Conservation (phyloP, 2,329 filamentous ascomycete genomes). For the Acarospora socialis region DNA sequence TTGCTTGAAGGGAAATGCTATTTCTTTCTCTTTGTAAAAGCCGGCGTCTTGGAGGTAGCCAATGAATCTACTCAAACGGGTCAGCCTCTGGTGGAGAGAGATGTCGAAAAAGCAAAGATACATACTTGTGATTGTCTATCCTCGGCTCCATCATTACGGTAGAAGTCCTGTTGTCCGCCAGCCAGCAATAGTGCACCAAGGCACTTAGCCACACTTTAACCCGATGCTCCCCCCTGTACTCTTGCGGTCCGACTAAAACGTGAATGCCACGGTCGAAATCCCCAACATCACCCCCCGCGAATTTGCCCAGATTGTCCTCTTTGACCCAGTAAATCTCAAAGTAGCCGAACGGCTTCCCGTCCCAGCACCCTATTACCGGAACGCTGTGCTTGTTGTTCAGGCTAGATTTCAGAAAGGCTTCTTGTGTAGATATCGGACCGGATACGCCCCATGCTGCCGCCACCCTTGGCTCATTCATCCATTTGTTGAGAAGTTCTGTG, state of each 20-base stretch:
- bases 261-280: slow-evolving; percentile 86
- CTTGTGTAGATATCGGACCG: slow-evolving; percentile 41
- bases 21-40: slow-evolving; percentile 75
- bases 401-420: slow-evolving; percentile 52
- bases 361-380: slow-evolving; percentile 84
- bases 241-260: slow-evolving; percentile 79
- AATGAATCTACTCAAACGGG: slow-evolving; percentile 40
- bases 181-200: slow-evolving; percentile 72
- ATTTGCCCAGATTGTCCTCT: slow-evolving; percentile 62
- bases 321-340: slow-evolving; percentile 99
- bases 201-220: slow-evolving; percentile 72
- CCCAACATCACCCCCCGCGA: slow-evolving; percentile 44
- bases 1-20: slow-evolving; percentile 85
- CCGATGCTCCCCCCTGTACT: slow-evolving; percentile 64
- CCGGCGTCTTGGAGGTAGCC: slow-evolving; percentile 57
- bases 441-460: slow-evolving; percentile 68
- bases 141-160: slow-evolving; percentile 76
- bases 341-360: slow-evolving; percentile 88
- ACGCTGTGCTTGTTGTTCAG: slow-evolving; percentile 63
- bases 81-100: background rate
- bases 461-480: slow-evolving; percentile 81
- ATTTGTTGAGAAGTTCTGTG: slow-evolving; percentile 59
- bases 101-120: slow-evolving; percentile 11
- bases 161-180: slow-evolving; percentile 66
- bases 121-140: slow-evolving; percentile 78